A percentile compares a stretch with the other conserved stretches of the same genome.
Conservation (phyloP, 2,329 filamentous ascomycete genomes). For the Fusarium nematophilum region DNA sequence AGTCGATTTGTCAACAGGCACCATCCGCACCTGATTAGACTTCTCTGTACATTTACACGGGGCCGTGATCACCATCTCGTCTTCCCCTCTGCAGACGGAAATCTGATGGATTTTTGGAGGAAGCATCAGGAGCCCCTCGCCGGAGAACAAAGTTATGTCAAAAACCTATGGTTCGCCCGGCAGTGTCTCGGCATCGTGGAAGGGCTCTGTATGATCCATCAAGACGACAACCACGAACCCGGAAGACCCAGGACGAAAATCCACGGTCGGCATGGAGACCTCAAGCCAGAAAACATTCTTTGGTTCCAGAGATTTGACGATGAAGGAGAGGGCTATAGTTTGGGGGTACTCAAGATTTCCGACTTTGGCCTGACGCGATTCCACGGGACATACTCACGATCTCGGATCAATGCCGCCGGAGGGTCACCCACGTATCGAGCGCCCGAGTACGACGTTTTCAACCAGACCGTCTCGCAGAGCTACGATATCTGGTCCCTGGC, state of each 20-base stretch:
- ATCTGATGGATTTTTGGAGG: slow-evolving; percentile 14
- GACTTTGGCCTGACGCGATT: slow-evolving; percentile 18
- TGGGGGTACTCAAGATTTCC: slow-evolving; percentile 7
- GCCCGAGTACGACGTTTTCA: slow-evolving; percentile 7
- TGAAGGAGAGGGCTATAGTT: neutral
- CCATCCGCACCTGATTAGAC: slow-evolving; percentile 11
- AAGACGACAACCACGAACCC: neutral
- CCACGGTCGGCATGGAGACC: slow-evolving; percentile 9
- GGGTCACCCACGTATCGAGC: slow-evolving; percentile 1
- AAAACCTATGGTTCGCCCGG: neutral
- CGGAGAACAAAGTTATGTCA: rapidly evolving
- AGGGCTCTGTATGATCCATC: slow-evolving; percentile 1
- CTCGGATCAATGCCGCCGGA: neutral
- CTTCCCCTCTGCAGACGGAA: slow-evolving; percentile 15
- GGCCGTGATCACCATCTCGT: slow-evolving; percentile 5
- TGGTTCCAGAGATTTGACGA: neutral
- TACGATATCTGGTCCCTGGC: slow-evolving; percentile 23
- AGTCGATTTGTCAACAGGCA: slow-evolving; percentile 1
- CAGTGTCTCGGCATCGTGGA: slow-evolving; percentile 10
- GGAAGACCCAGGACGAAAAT: neutral
- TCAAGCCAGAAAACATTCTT: slow-evolving; percentile 22
- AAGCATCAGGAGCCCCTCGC: neutral
- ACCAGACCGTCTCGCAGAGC: neutral
- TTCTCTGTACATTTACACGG: slow-evolving; percentile 10
- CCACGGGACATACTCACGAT: neutral